A percentile compares a stretch with the other conserved stretches of the same genome.
Evolutionary conservation across 257 asterid genomes (phyloP).

Genomic region (Salvia miltiorrhiza): DNA sequence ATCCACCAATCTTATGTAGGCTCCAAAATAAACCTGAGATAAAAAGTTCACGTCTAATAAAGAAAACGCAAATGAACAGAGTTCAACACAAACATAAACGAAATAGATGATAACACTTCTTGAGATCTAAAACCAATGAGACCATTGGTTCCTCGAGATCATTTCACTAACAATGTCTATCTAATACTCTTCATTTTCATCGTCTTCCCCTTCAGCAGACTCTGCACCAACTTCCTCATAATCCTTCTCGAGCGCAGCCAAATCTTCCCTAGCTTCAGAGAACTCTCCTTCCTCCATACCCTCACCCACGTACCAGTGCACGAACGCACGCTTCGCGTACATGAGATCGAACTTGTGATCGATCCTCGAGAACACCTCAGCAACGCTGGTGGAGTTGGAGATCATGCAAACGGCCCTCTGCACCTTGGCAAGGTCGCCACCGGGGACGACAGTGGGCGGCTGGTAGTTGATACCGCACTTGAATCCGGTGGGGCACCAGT

Average conservation of each 20-base stretch:
- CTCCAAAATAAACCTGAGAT: too few species aligned
- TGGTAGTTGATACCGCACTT: conserved; percentile 96
- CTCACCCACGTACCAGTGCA: conserved; percentile 97
- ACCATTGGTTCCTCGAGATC: conserved; percentile 17
- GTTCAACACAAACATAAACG: neutral
- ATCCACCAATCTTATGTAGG: too few species aligned
- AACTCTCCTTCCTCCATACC: conserved; percentile 99
- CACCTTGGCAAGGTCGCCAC: conserved; percentile 92
- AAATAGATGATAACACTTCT: neutral
- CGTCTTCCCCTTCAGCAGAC: conserved; percentile 91
- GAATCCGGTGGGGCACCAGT: conserved; percentile 99
- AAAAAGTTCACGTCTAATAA: too few species aligned
- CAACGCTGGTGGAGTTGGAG: conserved; percentile 93
- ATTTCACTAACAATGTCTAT: neutral
- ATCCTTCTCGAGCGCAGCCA: conserved; percentile 98
- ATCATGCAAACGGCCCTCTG: conserved; percentile 99
- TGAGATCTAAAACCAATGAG: conserved; percentile 31
- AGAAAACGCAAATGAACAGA: neutral
- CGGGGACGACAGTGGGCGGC: conserved; percentile 96
- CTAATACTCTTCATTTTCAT: conserved; percentile 62
- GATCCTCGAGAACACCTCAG: conserved; percentile 94
- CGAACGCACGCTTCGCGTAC: conserved; percentile 93
- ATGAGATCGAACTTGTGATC: conserved; percentile 89
- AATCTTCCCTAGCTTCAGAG: conserved; percentile 92
- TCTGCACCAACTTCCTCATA: conserved; percentile 94